A percentile compares a stretch with the other conserved stretches of the same genome.
Evolutionary conservation across 805 yeast species (phyloP).

Genomic region (Crinitomyces ghanaensis): DNA sequence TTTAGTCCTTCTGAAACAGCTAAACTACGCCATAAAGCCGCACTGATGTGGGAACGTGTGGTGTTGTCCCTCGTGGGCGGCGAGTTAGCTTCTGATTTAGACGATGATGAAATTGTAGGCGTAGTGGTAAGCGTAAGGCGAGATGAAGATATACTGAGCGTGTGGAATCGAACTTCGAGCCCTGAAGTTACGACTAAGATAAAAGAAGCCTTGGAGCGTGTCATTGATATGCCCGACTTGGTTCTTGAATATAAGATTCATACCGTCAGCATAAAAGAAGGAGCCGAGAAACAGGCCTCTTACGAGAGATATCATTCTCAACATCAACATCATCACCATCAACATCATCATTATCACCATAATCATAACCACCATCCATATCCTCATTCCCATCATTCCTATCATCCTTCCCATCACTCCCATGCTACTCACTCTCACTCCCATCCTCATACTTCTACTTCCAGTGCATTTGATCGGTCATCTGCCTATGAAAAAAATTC

Average conservation of each 20-base stretch:
- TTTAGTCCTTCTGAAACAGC: slow-evolving; percentile 2
- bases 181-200: slow-evolving; percentile 24
- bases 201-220: slow-evolving; percentile 13
- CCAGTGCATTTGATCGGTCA: slow-evolving; percentile 1
- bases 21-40: slow-evolving; percentile 14
- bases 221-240: slow-evolving; percentile 11
- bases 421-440: not conserved
- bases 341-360: slow-evolving; percentile 1
- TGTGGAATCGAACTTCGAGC: slow-evolving; percentile 42
- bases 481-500: not conserved
- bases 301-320: slow-evolving; percentile 3
- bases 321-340: slow-evolving; percentile 1
- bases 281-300: slow-evolving; percentile 14
- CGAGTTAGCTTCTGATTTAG: slow-evolving; percentile 3
- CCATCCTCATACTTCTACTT: not conserved
- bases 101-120: slow-evolving; percentile 37
- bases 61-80: slow-evolving; percentile 43
- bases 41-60: slow-evolving; percentile 30
- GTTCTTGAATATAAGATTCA: slow-evolving; percentile 23
- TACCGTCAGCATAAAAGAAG: slow-evolving; percentile 22
- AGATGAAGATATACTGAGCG: slow-evolving; percentile 46
- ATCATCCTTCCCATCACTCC: not conserved
- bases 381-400: not conserved
- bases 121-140: slow-evolving; percentile 46
- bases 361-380: not conserved